Base-by-base conservation (phyloP, 202 grass and related monocot species). In the Zizania palustris region DNA sequence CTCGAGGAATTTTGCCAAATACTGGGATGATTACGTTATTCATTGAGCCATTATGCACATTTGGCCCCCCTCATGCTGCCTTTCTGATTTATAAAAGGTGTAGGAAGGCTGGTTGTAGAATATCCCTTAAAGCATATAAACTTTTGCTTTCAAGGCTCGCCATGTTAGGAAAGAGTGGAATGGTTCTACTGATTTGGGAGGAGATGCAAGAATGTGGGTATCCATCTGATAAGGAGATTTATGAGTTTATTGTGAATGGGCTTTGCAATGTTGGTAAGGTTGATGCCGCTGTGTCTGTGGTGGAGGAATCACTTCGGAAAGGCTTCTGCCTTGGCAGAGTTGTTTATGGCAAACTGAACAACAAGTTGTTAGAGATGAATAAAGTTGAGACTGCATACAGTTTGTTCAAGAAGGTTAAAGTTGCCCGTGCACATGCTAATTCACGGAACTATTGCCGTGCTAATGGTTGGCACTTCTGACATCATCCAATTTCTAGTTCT, bases 61-160 rank as follows among this genome's bases (percentile, higher is more conserved):
- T 87, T 61, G 93, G 93, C 3, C 90, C 90, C 19, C 93, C 93
- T 44, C 90, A 93, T 41, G 93, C 90, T 65, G 88, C 93, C 19
- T 63, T 97, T 72, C 61, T 93, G 37, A 84, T 97, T 43, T 97
- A 97, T 68, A 81, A 82, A 62, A 93, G 91, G 84, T 85, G 90
- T 74, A 93, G 50, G 84, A 93, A 90, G 79, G 84, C 61, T 67
- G 93, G 93, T 13, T 93, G 93, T 86, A 76, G 35, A 44, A 77
- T 97, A 72, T 93, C 93, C 34, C 55, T 91, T 55, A 97, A 93
- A 90, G 83, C 88, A 36, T 97, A 90, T 63, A 97, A 97, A 81
- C 86, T 97, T 79, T 77, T 97, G 65, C 86, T 97, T 1, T 80
- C 79, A 81, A 97, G 93, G 76, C 90, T 86, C 42, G 90, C 93